phyloP scores from a whole-genome alignment of 1,284 basidiomycete species.

The Schizophyllum amplum region DNA sequence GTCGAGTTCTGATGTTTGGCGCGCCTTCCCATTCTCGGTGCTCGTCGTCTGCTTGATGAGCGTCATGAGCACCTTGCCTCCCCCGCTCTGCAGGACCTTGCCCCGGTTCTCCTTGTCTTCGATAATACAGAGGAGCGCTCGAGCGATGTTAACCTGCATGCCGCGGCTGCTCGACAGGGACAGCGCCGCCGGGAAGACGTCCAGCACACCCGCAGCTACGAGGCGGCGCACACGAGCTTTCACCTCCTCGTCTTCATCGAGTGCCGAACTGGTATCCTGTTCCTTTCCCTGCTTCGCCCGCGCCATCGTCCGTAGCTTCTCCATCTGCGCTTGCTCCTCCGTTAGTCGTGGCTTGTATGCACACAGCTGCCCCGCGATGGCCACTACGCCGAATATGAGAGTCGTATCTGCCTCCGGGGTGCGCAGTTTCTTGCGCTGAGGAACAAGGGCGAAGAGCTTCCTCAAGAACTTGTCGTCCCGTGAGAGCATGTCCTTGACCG shows the following conservation, averaged over 20 bases:
- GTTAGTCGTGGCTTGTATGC: constrained; percentile 61
- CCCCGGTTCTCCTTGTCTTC: constrained; percentile 76
- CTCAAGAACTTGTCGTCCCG: constrained; percentile 48
- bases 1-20: constrained; percentile 25
- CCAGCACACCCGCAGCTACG: constrained; percentile 53
- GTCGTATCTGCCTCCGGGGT: constrained; percentile 33
- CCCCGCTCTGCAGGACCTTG: constrained; percentile 77
- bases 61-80: constrained; percentile 60
- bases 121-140: constrained; percentile 62
- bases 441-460: constrained; percentile 52
- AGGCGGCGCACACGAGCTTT: constrained; percentile 48
- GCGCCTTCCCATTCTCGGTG: constrained; percentile 15
- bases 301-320: constrained; percentile 69
- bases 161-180: constrained; percentile 47
- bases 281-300: constrained; percentile 29
- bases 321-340: constrained; percentile 75
- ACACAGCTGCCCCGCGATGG: constrained; percentile 69
- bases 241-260: constrained; percentile 61
- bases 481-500: constrained; percentile 59
- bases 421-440: constrained; percentile 34
- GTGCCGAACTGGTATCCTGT: constrained; percentile 18
- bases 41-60: constrained; percentile 45
- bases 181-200: constrained; percentile 53
- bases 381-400: constrained; percentile 68
- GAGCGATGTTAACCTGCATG: constrained; percentile 40